Percentiles rank a stretch among this genome's conserved stretches.
phyloP scores from a whole-genome alignment of 345 rosid species.

The Gossypium australe region DNA sequence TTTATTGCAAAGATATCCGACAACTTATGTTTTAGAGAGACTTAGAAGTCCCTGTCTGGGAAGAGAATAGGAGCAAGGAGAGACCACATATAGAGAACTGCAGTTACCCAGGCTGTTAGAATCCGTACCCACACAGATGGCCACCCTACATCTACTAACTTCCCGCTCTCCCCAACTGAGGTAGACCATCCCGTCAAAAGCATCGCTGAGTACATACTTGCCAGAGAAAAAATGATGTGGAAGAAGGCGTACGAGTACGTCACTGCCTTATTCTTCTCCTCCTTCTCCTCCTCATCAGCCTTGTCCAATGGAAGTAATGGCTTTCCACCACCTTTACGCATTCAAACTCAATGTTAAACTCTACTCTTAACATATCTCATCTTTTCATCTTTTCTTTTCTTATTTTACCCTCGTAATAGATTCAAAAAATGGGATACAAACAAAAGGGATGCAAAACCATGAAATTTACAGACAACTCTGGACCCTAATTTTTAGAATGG shows the following conservation, averaged over 20 bases:
- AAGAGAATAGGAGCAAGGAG: conserved; percentile 82
- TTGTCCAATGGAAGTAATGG: conserved; percentile 89
- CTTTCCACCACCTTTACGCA: conserved; percentile 41
- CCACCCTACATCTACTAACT: conserved; percentile 95
- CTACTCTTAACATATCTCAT: not conserved
- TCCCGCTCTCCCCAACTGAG: conserved; percentile 91
- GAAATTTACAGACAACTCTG: not conserved
- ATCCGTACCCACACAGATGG: conserved; percentile 92
- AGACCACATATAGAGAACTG: conserved; percentile 86
- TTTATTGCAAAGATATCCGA: not conserved
- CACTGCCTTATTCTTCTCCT: conserved; percentile 68
- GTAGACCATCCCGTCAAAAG: conserved; percentile 98
- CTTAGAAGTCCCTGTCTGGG: conserved; percentile 88
- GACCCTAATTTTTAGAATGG: not conserved
- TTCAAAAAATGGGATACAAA: not conserved
- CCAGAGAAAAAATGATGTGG: conserved; percentile 96
- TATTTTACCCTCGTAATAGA: not conserved
- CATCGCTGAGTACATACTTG: conserved; percentile 99
- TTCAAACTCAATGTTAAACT: not conserved
- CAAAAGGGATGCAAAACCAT: not conserved
- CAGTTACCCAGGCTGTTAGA: conserved; percentile 82
- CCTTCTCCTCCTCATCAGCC: conserved; percentile 63
- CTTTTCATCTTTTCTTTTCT: not conserved
- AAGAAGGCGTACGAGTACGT: conserved; percentile 91
- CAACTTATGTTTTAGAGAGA: not conserved